These are phyloP conservation scores for Sclerotinia sclerotiorum DNA, from an alignment of 2,329 filamentous ascomycete species.

Conservation along the genomic window DNA sequence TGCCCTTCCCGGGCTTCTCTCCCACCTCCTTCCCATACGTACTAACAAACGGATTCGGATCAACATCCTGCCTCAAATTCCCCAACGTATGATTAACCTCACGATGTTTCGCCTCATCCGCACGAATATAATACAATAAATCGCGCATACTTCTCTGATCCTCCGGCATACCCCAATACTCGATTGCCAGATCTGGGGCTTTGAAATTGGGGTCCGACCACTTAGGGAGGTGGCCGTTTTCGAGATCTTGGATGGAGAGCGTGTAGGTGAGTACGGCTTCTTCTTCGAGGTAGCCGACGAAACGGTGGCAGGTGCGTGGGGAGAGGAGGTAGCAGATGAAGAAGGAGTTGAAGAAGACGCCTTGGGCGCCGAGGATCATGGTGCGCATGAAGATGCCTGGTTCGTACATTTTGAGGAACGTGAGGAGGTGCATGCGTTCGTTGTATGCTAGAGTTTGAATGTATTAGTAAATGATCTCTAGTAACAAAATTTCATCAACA, in stretches of 20 bases:
- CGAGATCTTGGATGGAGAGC: slow-evolving; percentile 81
- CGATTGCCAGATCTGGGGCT: slow-evolving; percentile 84
- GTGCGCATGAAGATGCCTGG: slow-evolving; percentile 81
- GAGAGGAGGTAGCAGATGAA: slow-evolving; percentile 87
- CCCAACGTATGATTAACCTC: slow-evolving; percentile 94
- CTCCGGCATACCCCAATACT: slow-evolving; percentile 94
- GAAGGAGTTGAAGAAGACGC: slow-evolving; percentile 93
- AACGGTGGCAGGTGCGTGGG: slow-evolving; percentile 86
- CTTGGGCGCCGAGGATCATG: slow-evolving; percentile 89
- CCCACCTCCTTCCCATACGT: slow-evolving; percentile 69
- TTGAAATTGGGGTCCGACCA: slow-evolving; percentile 70
- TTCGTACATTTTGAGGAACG: slow-evolving; percentile 88
- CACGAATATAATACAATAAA: slow-evolving; percentile 81
- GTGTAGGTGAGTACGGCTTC: slow-evolving; percentile 97
- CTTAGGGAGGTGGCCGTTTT: slow-evolving; percentile 76
- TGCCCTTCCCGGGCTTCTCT: slow-evolving; percentile 69
- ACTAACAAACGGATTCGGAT: slow-evolving; percentile 90
- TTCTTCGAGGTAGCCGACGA: slow-evolving; percentile 96
- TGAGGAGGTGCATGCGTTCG: slow-evolving; percentile 89
- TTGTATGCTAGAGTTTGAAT: slow-evolving; percentile 77
- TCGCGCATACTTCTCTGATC: slow-evolving; percentile 80
- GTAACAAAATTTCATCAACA: slow-evolving; percentile 65
- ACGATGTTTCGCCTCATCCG: slow-evolving; percentile 83
- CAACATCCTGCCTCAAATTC: slow-evolving; percentile 81
- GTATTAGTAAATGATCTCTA: slow-evolving; percentile 56